Evolutionary conservation across 2,329 filamentous ascomycete genomes (phyloP).

Genomic region (Monilinia laxa): DNA sequence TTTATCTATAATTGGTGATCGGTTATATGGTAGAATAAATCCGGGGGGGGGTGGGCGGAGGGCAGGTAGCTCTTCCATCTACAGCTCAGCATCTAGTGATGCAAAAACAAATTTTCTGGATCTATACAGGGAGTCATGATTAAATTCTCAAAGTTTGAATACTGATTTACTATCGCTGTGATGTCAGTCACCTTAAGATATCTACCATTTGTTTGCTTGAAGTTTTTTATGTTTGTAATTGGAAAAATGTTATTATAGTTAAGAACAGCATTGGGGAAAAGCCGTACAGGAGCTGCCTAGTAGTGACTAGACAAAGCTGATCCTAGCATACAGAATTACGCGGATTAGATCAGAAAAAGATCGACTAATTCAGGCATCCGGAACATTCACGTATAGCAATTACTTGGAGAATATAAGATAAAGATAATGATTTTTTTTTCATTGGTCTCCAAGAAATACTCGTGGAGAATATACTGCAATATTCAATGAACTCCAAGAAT

Average conservation of each 20-base stretch:
- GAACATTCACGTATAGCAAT: constrained; percentile 4
- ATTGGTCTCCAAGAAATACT: neutral
- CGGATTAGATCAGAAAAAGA: neutral
- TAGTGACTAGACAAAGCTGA: neutral
- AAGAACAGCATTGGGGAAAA: neutral
- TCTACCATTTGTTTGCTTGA: too few species aligned
- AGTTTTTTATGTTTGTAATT: too few species aligned
- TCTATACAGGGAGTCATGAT: too few species aligned
- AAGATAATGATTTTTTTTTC: neutral
- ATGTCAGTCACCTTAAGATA: neutral
- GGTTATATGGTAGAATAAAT: neutral
- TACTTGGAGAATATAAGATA: neutral
- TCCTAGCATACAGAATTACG: neutral
- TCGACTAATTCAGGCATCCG: neutral
- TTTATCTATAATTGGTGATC: too few species aligned
- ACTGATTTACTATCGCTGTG: neutral
- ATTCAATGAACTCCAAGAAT: neutral
- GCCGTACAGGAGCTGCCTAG: neutral
- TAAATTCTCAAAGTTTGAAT: neutral
- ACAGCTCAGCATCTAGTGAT: neutral
- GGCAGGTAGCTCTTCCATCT: neutral
- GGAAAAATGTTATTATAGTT: neutral
- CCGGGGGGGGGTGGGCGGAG: neutral
- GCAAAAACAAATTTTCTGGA: neutral
- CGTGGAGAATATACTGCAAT: neutral